phyloP scores from a whole-genome alignment of 306 rosid genomes.

The Cucurbita argyrosperma region DNA sequence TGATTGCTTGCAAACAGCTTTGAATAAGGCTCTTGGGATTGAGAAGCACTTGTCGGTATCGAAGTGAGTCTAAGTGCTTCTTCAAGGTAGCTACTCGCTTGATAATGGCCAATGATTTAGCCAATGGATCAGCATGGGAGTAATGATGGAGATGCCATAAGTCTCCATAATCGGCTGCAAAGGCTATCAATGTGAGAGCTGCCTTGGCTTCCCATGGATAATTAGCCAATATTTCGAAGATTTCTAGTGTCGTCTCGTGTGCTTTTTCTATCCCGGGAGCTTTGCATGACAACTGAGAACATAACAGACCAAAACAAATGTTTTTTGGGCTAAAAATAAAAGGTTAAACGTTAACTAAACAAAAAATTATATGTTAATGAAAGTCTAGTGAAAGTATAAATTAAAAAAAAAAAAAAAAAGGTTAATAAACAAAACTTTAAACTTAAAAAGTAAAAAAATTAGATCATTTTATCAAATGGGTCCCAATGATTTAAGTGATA shows the following conservation, averaged over 20 bases:
- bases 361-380: too few species aligned
- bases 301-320: background rate
- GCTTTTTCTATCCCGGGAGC: background rate
- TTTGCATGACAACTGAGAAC: conserved; percentile 1
- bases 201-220: conserved; percentile 13
- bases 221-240: background rate
- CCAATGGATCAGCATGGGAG: background rate
- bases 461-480: background rate
- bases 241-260: background rate
- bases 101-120: background rate
- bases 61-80: background rate
- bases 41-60: background rate
- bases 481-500: background rate
- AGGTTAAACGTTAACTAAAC: too few species aligned
- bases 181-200: background rate
- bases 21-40: background rate
- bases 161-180: conserved; percentile 5
- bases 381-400: too few species aligned
- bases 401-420: too few species aligned
- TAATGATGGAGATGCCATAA: conserved; percentile 4
- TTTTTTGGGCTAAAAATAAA: too few species aligned
- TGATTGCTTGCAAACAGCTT: background rate
- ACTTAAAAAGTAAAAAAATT: too few species aligned
- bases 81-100: background rate
- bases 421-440: too few species aligned